Percentiles rank a stretch among this genome's conserved stretches.
phyloP scores from a whole-genome alignment of 768 basidiomycete species.

The Astraeus odoratus region DNA sequence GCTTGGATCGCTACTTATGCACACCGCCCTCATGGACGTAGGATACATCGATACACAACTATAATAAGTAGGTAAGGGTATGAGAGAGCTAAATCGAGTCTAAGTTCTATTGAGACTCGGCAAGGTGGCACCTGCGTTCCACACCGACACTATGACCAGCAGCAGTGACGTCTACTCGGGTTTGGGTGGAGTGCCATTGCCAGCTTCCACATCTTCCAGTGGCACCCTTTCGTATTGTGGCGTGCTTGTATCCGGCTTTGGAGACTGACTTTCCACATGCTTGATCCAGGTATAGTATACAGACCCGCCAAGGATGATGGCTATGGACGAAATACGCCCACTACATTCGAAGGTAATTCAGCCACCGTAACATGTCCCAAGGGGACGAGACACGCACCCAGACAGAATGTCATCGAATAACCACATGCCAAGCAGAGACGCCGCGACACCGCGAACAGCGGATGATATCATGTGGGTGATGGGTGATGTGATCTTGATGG shows the following conservation, averaged over 20 bases:
- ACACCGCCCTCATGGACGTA: too few species aligned
- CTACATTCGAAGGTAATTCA: constrained; percentile 30
- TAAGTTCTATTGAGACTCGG: neutral
- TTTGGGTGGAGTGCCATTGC: constrained; percentile 23
- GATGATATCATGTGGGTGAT: constrained; percentile 98
- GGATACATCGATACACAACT: too few species aligned
- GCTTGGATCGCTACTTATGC: too few species aligned
- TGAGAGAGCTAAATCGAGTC: neutral
- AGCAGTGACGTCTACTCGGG: constrained; percentile 18
- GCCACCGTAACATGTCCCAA: neutral
- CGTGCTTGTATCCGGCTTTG: constrained; percentile 23
- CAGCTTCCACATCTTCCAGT: constrained; percentile 58
- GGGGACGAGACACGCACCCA: constrained; percentile 39
- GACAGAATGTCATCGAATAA: constrained; percentile 79
- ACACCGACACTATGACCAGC: neutral
- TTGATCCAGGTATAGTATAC: constrained; percentile 87
- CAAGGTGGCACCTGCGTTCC: neutral
- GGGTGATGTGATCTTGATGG: constrained; percentile 95
- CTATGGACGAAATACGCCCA: constrained; percentile 76
- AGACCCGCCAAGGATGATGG: constrained; percentile 75
- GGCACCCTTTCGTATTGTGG: constrained; percentile 53
- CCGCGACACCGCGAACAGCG: constrained; percentile 89
- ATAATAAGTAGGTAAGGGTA: neutral
- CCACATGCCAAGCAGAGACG: constrained; percentile 77
- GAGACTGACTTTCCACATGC: constrained; percentile 53